Conservation (phyloP, 805 yeast genomes). For the Starmerella sirachaensis region DNA sequence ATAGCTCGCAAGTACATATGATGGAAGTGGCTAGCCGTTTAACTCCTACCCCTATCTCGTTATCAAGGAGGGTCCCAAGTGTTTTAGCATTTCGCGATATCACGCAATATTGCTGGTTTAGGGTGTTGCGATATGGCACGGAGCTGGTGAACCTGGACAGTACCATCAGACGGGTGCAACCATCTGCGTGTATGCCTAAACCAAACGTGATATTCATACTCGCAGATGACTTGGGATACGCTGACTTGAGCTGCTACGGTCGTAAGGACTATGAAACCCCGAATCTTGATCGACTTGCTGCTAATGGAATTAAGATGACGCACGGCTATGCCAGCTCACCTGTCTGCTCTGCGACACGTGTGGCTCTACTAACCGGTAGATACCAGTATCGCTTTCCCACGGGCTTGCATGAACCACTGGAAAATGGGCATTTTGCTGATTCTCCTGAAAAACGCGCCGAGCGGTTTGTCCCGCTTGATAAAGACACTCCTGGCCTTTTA, state of each 20-base stretch:
- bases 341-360: conserved; percentile 54
- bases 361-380: conserved; percentile 49
- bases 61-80: too few relatives aligned
- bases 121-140: too few relatives aligned
- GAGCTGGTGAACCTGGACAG: too few relatives aligned
- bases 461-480: conserved; percentile 14
- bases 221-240: conserved; percentile 52
- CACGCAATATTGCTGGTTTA: too few relatives aligned
- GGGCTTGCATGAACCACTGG: conserved; percentile 21
- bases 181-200: conserved; percentile 4
- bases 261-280: conserved; percentile 46
- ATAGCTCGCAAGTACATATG: too few relatives aligned
- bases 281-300: conserved; percentile 35
- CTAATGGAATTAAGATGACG: conserved; percentile 39
- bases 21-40: too few relatives aligned
- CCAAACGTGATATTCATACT: conserved; percentile 46
- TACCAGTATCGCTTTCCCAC: conserved; percentile 36
- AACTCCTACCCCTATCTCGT: too few relatives aligned
- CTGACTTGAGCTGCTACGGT: conserved; percentile 44
- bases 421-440: conserved; percentile 5
- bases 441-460: conserved; percentile 10
- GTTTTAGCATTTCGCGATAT: too few relatives aligned
- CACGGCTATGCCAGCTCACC: conserved; percentile 55
- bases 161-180: too few relatives aligned
- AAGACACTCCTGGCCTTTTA: conserved; percentile 21